phyloP scores from a whole-genome alignment of 441 rosid genomes.

The Populus tomentosa region DNA sequence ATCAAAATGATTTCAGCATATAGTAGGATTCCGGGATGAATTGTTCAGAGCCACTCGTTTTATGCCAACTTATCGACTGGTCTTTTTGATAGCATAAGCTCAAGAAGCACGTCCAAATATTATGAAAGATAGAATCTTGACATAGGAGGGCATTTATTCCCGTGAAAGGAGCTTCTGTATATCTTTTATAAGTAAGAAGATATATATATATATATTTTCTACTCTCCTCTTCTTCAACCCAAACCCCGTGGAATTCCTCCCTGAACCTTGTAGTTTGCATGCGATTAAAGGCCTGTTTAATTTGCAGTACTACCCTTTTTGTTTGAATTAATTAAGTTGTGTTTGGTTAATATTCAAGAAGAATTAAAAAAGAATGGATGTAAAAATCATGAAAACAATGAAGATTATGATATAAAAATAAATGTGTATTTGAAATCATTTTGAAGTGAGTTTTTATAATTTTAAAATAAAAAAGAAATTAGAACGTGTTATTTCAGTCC shows the following conservation, averaged over 20 bases:
- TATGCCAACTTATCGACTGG: not conserved
- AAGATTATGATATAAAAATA: too few relatives aligned
- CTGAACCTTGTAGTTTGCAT: not conserved
- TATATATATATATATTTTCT: not conserved
- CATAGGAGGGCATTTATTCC: not conserved
- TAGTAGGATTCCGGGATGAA: not conserved
- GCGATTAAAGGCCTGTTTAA: not conserved
- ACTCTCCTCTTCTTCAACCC: not conserved
- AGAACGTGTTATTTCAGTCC: too few relatives aligned
- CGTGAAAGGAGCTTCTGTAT: not conserved
- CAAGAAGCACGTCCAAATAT: too few relatives aligned
- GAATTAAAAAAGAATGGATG: too few relatives aligned
- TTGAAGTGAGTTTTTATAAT: too few relatives aligned
- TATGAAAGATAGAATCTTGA: not conserved
- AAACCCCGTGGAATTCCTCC: not conserved
- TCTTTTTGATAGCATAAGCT: not conserved
- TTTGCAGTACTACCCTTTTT: not conserved
- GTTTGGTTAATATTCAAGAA: too few relatives aligned
- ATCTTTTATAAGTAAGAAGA: not conserved
- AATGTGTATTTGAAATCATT: too few relatives aligned
- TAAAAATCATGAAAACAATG: too few relatives aligned
- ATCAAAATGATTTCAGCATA: not conserved
- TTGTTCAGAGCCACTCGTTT: constrained; percentile 3
- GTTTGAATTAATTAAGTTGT: too few relatives aligned
- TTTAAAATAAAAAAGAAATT: too few relatives aligned